Conservation (phyloP, 2,329 filamentous ascomycete species). For the Sporothrix phasma region DNA sequence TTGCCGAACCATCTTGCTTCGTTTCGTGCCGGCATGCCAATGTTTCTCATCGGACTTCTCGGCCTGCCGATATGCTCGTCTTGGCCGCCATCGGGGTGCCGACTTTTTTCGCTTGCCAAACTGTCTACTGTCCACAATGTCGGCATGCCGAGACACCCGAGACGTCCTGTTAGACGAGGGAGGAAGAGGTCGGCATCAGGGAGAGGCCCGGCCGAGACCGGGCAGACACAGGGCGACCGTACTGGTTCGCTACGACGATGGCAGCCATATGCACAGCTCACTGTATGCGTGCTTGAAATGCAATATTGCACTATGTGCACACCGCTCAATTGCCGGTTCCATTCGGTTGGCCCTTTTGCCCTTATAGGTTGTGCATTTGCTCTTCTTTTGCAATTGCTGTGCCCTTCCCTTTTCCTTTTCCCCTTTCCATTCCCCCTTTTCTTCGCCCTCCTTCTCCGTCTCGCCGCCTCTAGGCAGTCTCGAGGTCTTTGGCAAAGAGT, state of each 20-base stretch:
- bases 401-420: neutral
- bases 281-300: conserved; percentile 2
- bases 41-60: too few species aligned
- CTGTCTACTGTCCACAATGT: too few species aligned
- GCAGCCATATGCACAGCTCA: neutral
- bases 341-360: too few species aligned
- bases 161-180: too few species aligned
- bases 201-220: neutral
- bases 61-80: neutral
- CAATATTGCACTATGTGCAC: neutral
- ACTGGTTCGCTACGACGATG: neutral
- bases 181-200: neutral
- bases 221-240: neutral
- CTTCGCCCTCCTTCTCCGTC: conserved; percentile 41
- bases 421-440: neutral
- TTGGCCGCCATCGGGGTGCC: neutral
- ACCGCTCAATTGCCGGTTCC: conserved; percentile 2
- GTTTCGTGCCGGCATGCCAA: too few species aligned
- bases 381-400: neutral
- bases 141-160: neutral
- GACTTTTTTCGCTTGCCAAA: neutral
- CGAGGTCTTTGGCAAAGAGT: conserved; percentile 83
- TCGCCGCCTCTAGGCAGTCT: conserved; percentile 42
- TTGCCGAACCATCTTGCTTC: too few species aligned
- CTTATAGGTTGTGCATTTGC: too few species aligned